Base-by-base conservation (phyloP, 2,329 filamentous ascomycete species). In the Fusarium cicatricum region DNA sequence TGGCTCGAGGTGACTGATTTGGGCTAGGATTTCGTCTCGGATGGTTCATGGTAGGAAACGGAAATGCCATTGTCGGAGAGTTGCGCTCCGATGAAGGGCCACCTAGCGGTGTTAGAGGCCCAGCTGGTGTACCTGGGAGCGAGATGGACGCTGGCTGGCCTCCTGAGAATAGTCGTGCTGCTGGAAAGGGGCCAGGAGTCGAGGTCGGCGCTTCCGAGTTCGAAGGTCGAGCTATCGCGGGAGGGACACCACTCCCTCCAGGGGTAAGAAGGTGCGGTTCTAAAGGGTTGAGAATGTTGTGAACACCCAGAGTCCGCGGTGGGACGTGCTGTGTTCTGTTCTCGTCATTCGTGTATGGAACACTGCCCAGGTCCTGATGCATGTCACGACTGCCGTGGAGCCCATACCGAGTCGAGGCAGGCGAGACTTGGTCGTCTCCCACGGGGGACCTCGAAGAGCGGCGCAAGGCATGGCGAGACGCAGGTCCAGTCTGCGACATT, bases 401-500 rank as follows among this genome's bases (percentile, higher is more conserved):
- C 40, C 56, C 55, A 33, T 62, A 59, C 34, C 64, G 68, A 47
- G 55, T 52, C 38, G 64, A 63, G 50, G 57, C 62, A 43, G 69
- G 64, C 21, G 70, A 67, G 48, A 43, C 42, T 46, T 68, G 67
- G 41, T 70, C 66, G 62, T 73, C 72, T 70, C 71, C 70, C 58
- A 74, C 66, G 58, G 80, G 76, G 50, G 79, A 80, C 67, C 73
- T 77, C 62, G 79, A 77, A 62, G 77, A 74, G 66, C 74, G 78
- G 71, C 77, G 81, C 75, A 82, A 82, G 72, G 78, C 75, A 79
- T 83, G 79, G 73, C 76, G 79, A 82, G 82, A 77, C 75, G 77
- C 78, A 80, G 80, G 74, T 70, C 79, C 81, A 78, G 80, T 82
- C 79, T 85, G 83, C 78, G 84, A 86, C 85, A 88, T 88, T 78